Base-by-base conservation (phyloP, 1,284 basidiomycete species). In the Pseudozyma sp. region DNA sequence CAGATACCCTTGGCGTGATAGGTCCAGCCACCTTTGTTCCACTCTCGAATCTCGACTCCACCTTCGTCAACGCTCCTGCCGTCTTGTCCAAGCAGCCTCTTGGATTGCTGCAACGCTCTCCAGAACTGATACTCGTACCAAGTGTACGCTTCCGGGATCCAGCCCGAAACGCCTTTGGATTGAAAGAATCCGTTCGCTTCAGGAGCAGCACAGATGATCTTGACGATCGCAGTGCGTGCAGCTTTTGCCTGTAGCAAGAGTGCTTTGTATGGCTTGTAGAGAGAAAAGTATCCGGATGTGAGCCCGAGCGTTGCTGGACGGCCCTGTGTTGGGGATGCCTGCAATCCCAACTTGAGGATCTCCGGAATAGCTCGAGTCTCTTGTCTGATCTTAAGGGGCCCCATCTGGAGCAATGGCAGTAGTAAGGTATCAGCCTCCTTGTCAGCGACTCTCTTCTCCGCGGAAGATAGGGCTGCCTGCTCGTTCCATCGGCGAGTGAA, bases 121-220 rank as follows among this genome's bases (percentile, higher is more conserved):
- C 94, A 93, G 84, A 97, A 97, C 40, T 89, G 88, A 64, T 91
- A 89, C 83, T 97, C 94, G 52, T 95, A 88, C 34, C 93, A 86
- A 0, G 95, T 97, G 84, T 99, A 99, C 0, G 91, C 96, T 81
- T 96, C 94, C 5, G 97, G 97, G 72, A 99, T 95, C 64, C 94
- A 90, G 16, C 93, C 91, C 9, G 94, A 97, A 16, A 97, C 87
- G 1, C 96, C 97, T 59, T 88, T 89, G 3, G 94, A 97, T 5
- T 91, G 91, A 82, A 91, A 95, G 86, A 99, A 99, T 0, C 96
- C 96, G 81, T 99, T 99, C 1, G 82, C 67, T 87, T 92, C 90
- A 0, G 96, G 96, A 63, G 92, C 90, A 2, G 97, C 93, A 42
- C 92, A 92, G 3, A 98, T 89, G 60, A 99, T 90, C 43, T 59